Base-by-base conservation (phyloP, 2,329 filamentous ascomycete species). In the Achaetomium macrosporum region DNA sequence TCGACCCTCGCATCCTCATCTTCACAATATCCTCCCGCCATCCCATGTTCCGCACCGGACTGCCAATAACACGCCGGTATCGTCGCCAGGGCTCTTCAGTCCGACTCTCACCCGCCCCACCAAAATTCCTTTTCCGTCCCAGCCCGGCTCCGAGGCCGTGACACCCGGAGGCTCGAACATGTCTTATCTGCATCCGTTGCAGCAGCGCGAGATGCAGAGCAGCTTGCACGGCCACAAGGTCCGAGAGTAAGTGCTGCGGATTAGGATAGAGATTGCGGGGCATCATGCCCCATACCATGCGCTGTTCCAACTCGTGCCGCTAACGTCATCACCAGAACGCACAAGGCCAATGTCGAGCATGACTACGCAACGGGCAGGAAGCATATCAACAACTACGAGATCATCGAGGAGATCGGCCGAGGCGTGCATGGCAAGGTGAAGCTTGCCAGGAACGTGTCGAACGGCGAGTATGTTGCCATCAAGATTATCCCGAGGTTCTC, bases 361-460 rank as follows among this genome's bases (percentile, higher is more conserved):
- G 90, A 97, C 69, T 82, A 82, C 50, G 79, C 90, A 57, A 95
- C 92, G 5, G 93, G 93, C 54, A 88, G 93, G 58, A 99, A 99
- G 73, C 79, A 91, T 49, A 95, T 99, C 76, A 99, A 99, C 65
- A 88, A 96, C 66, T 99, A 99, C 72, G 90, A 96, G 70, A 89
- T 99, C 63, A 87, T 97, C 59, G 88, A 95, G 68, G 93, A 99
- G 71, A 88, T 99, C 50, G 93, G 93, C 51, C 87, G 93, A 55
- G 93, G 93, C 47, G 89, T 96, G 64, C 93, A 99, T 68, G 93
- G 93, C 65, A 99, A 97, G 73, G 93, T 99, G 65, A 99, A 99
- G 72, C 78, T 96, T 44, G 93, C 91, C 44, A 83, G 90, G 50
- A 90, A 95, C 66, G 75, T 90, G 42, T 76, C 84, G 51, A 90